Base-by-base conservation (phyloP, 192 early-diverging fungal species). In the Backusella tarrabulga region DNA sequence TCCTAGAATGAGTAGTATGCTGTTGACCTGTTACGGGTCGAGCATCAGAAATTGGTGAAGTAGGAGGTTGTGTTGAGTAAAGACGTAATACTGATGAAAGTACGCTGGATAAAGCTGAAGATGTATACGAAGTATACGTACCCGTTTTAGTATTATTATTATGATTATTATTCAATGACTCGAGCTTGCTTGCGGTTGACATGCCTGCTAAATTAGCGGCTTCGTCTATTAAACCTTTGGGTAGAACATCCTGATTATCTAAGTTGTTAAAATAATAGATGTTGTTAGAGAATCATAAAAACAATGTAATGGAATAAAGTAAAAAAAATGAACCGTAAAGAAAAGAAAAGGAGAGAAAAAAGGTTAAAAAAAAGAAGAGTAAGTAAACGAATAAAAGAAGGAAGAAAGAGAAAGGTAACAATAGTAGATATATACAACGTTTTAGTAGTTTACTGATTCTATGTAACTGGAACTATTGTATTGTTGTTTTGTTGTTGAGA, bases 141-240 rank as follows among this genome's bases (percentile, higher is more conserved):
- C 17, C 44, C 14, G 71, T 23, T 50, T 41, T 72, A 50, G 15
- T 50, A 21, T 50, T 19, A 50, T 17, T 50, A 50, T 50, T 50
- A n/a, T 50, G n/a, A 50, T 50, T n/a, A 50, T 0, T 50, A 70
- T 41, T 26, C 36, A 70, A 40, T 23, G 34, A 35, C 1, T 4
- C 14, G 32, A 17, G 29, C 23, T 17, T 72, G 41, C 23, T 72
- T 41, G 14, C 7, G 8, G 71, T 46, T 29, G 71, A 38, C 36
- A 74, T 74, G 26, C 73, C 73, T 40, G 73, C 73, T 21, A 74
- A 11, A 7, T 23, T 26, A 9, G 73, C 73, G 29, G 73, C 73
- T 29, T 74, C 73, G 17, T 74, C 36, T 26, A 74, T 74, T 6
- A 74, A 14, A 1, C 54, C 73, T 29, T 67, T 74, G 7, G 73